Percentiles rank a stretch among this genome's conserved stretches.
Conservation (phyloP, 2,329 filamentous ascomycete species). For the Blastomyces emzantsi region DNA sequence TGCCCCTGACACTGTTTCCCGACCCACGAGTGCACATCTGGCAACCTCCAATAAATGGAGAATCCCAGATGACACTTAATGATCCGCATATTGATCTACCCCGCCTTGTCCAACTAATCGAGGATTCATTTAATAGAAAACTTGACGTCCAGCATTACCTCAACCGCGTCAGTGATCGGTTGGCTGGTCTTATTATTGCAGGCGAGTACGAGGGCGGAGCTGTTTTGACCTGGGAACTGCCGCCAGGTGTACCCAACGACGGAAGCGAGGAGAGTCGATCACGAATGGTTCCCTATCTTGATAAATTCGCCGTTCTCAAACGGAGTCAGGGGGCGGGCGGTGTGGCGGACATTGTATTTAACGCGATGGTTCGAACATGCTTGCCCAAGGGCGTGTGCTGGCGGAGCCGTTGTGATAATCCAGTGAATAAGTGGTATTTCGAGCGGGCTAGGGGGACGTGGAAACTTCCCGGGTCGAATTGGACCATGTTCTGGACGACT, state of each 20-base stretch:
- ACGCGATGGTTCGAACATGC: constrained; percentile 82
- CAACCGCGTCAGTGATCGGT: constrained; percentile 63
- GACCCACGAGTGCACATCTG: constrained; percentile 58
- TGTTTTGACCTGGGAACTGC: constrained; percentile 87
- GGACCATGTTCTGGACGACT: constrained; percentile 99
- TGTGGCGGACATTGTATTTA: constrained; percentile 93
- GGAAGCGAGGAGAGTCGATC: constrained; percentile 44
- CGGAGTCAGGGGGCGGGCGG: constrained; percentile 82
- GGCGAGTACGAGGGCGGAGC: constrained; percentile 96
- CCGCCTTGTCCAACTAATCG: constrained; percentile 75
- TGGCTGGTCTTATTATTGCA: constrained; percentile 88
- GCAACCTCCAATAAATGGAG: constrained; percentile 54
- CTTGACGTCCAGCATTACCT: constrained; percentile 80
- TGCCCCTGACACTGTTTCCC: constrained; percentile 78
- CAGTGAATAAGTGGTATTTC: constrained; percentile 99
- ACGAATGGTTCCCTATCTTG: constrained; percentile 80
- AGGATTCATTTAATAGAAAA: constrained; percentile 82
- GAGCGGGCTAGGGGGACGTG: constrained; percentile 76
- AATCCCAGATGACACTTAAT: constrained; percentile 58
- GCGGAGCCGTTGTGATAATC: constrained; percentile 82
- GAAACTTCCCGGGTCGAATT: constrained; percentile 72
- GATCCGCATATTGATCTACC: constrained; percentile 76
- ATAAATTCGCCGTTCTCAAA: constrained; percentile 93
- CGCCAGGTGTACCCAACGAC: constrained; percentile 50
- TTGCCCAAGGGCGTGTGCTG: constrained; percentile 87